Conservation (phyloP, 1,139 yeast genomes). For the Scheffersomyces illinoinensis region DNA sequence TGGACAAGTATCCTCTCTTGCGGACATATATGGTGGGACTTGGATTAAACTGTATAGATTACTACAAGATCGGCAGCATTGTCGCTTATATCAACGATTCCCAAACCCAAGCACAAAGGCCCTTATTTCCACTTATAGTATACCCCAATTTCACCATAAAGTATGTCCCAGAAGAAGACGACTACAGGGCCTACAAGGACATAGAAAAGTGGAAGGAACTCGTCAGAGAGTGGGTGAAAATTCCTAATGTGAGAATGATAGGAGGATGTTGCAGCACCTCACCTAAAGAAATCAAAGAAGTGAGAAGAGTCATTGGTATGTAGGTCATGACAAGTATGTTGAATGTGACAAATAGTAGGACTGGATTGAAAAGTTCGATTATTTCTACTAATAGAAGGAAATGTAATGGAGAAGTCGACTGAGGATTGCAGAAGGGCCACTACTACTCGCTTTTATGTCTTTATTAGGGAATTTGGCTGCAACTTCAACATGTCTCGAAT, state of each 20-base stretch:
- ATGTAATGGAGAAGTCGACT: no score
- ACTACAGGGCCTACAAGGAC: slow-evolving; percentile 14
- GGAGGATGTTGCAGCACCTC: slow-evolving; percentile 66
- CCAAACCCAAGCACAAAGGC: slow-evolving; percentile 11
- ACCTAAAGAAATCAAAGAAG: slow-evolving; percentile 40
- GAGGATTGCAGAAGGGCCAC: no score
- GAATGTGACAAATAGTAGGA: neutral
- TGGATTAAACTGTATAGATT: slow-evolving; percentile 45
- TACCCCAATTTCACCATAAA: slow-evolving; percentile 62
- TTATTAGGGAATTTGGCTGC: neutral
- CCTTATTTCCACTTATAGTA: slow-evolving; percentile 32
- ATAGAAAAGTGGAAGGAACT: slow-evolving; percentile 30
- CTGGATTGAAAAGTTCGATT: neutral
- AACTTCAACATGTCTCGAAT: neutral
- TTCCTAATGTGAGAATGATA: slow-evolving; percentile 35
- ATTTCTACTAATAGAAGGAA: neutral
- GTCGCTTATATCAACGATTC: slow-evolving; percentile 18
- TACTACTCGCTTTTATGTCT: neutral
- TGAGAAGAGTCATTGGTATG: slow-evolving; percentile 11
- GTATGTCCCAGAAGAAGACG: slow-evolving; percentile 34
- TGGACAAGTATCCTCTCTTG: slow-evolving; percentile 10
- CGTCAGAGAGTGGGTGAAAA: slow-evolving; percentile 32
- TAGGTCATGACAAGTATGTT: neutral
- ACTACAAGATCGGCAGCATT: slow-evolving; percentile 19
- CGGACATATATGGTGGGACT: slow-evolving; percentile 26